A percentile compares a stretch with the other conserved stretches of the same genome.
These are phyloP conservation scores for Niveomyces coronatus DNA, from an alignment of 2,329 filamentous ascomycete species.

Conservation along the genomic window DNA sequence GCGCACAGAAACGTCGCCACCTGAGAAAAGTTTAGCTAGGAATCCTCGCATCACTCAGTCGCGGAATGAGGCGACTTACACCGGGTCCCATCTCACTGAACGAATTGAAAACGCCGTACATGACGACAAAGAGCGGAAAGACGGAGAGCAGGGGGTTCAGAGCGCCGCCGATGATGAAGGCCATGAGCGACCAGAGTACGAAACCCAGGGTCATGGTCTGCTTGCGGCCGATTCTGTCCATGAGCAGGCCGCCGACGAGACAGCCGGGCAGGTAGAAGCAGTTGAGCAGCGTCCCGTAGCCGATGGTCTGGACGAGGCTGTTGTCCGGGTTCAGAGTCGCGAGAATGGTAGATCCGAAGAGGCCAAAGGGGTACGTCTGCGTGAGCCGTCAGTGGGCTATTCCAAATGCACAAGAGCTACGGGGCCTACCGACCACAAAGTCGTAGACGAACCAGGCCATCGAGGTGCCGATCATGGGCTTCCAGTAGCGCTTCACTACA, in stretches of 20 bases:
- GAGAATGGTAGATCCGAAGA: constrained; percentile 17
- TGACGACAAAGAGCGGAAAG: constrained; percentile 38
- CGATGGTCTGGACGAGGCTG: constrained; percentile 14
- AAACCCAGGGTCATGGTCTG: constrained; percentile 17
- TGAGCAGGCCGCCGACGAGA: constrained; percentile 29
- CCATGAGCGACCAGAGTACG: constrained; percentile 25
- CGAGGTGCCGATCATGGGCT: constrained; percentile 39
- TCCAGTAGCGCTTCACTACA: constrained; percentile 27
- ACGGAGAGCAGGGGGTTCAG: constrained; percentile 34
- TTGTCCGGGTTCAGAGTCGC: constrained; percentile 13
- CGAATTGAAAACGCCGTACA: constrained; percentile 39
- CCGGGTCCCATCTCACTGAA: constrained; percentile 22
- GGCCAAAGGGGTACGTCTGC: constrained; percentile 17
- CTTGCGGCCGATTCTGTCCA: constrained; percentile 28
- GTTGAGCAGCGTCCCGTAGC: constrained; percentile 16
- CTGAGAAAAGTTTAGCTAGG: constrained; percentile 16
- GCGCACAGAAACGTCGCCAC: constrained; percentile 33
- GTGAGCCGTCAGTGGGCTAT: background rate
- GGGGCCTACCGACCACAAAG: constrained; percentile 13
- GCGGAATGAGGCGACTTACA: constrained; percentile 31
- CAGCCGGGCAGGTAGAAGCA: constrained; percentile 15
- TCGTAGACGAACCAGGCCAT: constrained; percentile 38
- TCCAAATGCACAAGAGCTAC: no score
- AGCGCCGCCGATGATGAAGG: constrained; percentile 38
- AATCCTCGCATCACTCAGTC: constrained; percentile 21